Base-by-base conservation (phyloP, 1,139 yeast species). In the Yamadazyma pseudoaaseri region DNA sequence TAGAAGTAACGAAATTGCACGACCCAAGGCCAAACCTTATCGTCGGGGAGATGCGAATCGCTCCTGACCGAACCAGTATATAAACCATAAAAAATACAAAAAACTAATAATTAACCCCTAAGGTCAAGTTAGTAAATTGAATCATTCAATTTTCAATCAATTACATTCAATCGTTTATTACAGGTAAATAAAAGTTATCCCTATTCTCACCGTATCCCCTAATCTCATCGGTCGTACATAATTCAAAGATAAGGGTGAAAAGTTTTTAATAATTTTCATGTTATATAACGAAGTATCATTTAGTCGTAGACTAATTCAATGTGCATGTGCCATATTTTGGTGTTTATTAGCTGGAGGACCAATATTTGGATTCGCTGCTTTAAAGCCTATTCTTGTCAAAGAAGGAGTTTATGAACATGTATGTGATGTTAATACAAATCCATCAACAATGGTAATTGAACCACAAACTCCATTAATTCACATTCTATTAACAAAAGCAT, bases 351-450 rank as follows among this genome's bases (percentile, higher is more conserved):
- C 73, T 1, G 75, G 71, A 6, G 75, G 75, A 2, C 70, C 73
- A 4, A 65, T 69, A 22, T 69, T 69, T 43, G 75, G 75, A 14
- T 69, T 68, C 51, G 74, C 74, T 31, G 73, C 74, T n/a, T 58
- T 69, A 39, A 66, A 68, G 36, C 73, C 73, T 6, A 51, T 67
- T 13, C 55, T 68, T 26, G 56, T 68, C 24, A 54, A 49, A 27
- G 70, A 67, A 44, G 63, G 63, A 16, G 60, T 69, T 18, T 69
- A 69, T 39, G 71, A 66, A 45, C 35, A 51, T 18, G 45, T 51
- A 9, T 69, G 75, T 51, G 58, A 63, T 29, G 28, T 53, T 20
- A 37, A 54, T 17, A 32, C 46, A 31, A 40, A 47, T 22, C 24
- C 38, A 6, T 27, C 23, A n/a, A n/a, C 20, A 4, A 34, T 41